Evolutionary conservation across 768 basidiomycete species (phyloP).

Genomic region (Leccinum uliginosum): DNA sequence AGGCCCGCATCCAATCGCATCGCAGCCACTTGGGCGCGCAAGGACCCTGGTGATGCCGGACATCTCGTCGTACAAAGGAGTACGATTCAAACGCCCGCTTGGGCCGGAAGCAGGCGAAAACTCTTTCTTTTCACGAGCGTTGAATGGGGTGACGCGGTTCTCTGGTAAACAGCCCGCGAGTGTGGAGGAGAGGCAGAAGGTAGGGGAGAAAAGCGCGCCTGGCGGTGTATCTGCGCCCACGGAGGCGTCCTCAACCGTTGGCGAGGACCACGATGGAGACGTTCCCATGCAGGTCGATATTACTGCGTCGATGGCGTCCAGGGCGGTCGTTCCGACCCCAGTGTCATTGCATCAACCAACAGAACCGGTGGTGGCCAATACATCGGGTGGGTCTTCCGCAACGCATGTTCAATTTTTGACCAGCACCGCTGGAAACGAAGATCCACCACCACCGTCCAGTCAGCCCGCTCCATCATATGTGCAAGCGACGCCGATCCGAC

Average conservation of each 20-base stretch:
- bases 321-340: not conserved
- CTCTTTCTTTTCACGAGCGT: constrained; percentile 24
- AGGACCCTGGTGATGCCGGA: constrained; percentile 19
- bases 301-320: not conserved
- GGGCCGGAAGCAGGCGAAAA: constrained; percentile 9
- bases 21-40: not conserved
- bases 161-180: not conserved
- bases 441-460: not conserved
- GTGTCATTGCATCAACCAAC: not conserved
- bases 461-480: not conserved
- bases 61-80: constrained; percentile 19
- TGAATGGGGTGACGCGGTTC: constrained; percentile 1
- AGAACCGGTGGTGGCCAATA: not conserved
- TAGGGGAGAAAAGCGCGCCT: not conserved
- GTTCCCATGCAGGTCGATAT: constrained; percentile 6
- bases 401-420: not conserved
- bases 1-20: not conserved
- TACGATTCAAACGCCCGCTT: constrained; percentile 20
- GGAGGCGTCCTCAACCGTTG: not conserved
- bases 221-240: not conserved
- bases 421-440: not conserved
- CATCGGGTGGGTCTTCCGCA: not conserved
- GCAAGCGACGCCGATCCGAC: not conserved
- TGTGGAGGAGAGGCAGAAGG: not conserved
- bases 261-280: not conserved